phyloP scores from a whole-genome alignment of 257 asterid genomes.

The Solanum virginianum region DNA sequence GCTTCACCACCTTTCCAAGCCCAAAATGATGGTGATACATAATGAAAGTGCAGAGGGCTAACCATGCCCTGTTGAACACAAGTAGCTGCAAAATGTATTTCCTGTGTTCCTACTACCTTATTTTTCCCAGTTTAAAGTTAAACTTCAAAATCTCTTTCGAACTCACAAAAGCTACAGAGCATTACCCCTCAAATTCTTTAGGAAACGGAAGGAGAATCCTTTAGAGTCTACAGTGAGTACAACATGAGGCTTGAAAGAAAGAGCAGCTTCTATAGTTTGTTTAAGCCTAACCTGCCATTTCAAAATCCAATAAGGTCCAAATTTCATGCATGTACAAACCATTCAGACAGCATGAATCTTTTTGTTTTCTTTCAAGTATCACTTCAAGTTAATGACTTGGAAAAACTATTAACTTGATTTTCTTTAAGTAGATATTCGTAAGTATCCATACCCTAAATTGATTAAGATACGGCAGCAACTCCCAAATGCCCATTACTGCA shows the following conservation, averaged over 20 bases:
- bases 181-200: constrained; percentile 70
- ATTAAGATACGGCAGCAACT: constrained; percentile 74
- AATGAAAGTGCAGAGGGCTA: constrained; percentile 73
- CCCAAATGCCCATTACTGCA: constrained; percentile 93
- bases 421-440: not conserved
- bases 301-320: constrained; percentile 4
- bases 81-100: constrained; percentile 63
- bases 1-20: constrained; percentile 97
- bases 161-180: not conserved
- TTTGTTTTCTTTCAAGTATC: not conserved
- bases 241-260: constrained; percentile 67
- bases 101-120: constrained; percentile 24
- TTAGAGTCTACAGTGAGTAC: constrained; percentile 91
- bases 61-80: constrained; percentile 26
- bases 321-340: not conserved
- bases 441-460: constrained; percentile 44
- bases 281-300: constrained; percentile 47
- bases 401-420: not conserved
- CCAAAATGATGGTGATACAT: constrained; percentile 97
- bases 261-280: constrained; percentile 62
- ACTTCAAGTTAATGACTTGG: not conserved
- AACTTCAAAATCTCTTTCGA: not conserved
- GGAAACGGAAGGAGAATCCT: constrained; percentile 84
- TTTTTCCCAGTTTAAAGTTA: constrained; percentile 19
- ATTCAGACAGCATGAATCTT: not conserved